phyloP scores from a whole-genome alignment of 495 filamentous ascomycete species.

The Bacidia rubella region DNA sequence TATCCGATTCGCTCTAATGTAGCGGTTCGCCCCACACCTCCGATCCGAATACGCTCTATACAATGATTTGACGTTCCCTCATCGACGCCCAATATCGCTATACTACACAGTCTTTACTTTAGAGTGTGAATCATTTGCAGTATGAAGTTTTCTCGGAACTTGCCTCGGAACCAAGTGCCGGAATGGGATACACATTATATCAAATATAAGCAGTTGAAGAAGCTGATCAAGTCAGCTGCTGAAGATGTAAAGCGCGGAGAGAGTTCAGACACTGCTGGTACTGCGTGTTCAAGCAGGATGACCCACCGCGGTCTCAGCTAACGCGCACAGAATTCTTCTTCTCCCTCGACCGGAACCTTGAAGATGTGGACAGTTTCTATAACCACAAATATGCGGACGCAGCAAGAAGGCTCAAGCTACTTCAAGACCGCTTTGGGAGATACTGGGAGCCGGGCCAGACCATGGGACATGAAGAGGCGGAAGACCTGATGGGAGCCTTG shows the following conservation, averaged over 20 bases:
- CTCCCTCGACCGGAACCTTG: conserved; percentile 86
- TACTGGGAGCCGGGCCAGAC: conserved; percentile 34
- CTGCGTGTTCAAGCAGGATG: conserved; percentile 16
- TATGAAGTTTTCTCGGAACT: conserved; percentile 78
- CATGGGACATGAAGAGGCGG: conserved; percentile 60
- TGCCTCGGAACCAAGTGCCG: conserved; percentile 86
- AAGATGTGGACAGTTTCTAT: conserved; percentile 89
- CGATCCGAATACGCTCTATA: neutral
- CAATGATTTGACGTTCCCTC: neutral
- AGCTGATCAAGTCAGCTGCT: conserved; percentile 70
- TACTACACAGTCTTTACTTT: too few relatives aligned
- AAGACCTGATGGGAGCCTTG: conserved; percentile 78
- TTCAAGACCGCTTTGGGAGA: conserved; percentile 72
- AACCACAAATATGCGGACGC: conserved; percentile 84
- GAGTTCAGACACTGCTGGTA: conserved; percentile 66
- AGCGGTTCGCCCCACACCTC: too few relatives aligned
- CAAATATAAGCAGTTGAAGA: conserved; percentile 92
- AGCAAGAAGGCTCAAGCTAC: conserved; percentile 64
- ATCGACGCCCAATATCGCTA: too few relatives aligned
- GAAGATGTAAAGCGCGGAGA: conserved; percentile 49
- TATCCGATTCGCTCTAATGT: too few relatives aligned
- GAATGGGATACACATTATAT: conserved; percentile 92
- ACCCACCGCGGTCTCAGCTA: conserved; percentile 17
- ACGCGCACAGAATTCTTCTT: conserved; percentile 70
- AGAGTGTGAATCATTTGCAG: too few relatives aligned